phyloP scores from a whole-genome alignment of 257 asterid genomes.

The Nicotiana tomentosiformis region DNA sequence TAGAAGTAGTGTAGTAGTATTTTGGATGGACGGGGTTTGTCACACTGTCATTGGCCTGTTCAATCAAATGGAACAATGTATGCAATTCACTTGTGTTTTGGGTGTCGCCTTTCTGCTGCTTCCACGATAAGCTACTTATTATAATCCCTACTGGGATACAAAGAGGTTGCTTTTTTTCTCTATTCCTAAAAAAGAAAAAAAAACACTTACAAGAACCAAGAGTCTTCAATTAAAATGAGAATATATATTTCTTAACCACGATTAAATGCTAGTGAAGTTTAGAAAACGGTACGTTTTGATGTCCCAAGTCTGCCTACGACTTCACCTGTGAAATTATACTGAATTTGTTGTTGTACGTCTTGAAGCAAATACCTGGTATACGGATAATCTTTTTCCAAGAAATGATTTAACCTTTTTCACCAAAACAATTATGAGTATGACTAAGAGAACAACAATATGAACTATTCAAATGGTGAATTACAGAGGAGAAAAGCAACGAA shows the following conservation, averaged over 20 bases:
- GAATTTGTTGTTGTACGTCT: too few relatives aligned
- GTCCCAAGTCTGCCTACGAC: too few relatives aligned
- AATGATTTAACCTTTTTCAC: too few relatives aligned
- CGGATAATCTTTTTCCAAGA: too few relatives aligned
- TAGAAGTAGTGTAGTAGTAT: background rate
- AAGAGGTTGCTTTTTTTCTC: background rate
- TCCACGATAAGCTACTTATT: background rate
- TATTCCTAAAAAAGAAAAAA: background rate
- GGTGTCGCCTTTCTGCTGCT: background rate
- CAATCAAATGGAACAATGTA: background rate
- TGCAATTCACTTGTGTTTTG: background rate
- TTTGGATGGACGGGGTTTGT: slow-evolving; percentile 15
- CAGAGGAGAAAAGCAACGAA: too few relatives aligned
- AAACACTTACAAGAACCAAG: background rate
- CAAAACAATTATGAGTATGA: too few relatives aligned
- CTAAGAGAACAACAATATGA: too few relatives aligned
- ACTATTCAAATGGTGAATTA: too few relatives aligned
- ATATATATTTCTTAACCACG: background rate
- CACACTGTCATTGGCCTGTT: background rate
- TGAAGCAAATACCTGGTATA: too few relatives aligned
- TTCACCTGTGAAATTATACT: too few relatives aligned
- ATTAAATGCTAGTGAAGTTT: background rate
- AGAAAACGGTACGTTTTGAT: too few relatives aligned
- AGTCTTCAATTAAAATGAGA: too few relatives aligned
- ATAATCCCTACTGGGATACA: background rate